Evolutionary conservation across 371 early-diverging fungal genomes (phyloP), one percentile per base, ranked within the genome.

Genomic region (Globomyces sp.): DNA sequence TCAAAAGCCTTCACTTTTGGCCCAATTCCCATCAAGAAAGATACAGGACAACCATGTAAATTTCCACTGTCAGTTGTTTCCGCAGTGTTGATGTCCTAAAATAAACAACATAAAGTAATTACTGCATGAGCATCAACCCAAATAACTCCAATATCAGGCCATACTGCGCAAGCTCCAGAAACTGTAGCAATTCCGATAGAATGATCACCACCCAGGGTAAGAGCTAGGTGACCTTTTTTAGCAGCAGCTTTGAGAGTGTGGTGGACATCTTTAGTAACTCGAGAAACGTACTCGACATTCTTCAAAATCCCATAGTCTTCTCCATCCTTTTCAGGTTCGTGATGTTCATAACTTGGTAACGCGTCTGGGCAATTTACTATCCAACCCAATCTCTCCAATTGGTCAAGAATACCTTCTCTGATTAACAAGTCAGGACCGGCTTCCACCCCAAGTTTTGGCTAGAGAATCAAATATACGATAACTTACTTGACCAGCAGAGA

Each of bases 71-170:
- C 83, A 4, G 95, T 93, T 36, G 89, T 82, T 44, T 80, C 87
- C n/a, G 93, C 92, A 24, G 97, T 94, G 82, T 98, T 98, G 82
- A 97, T 95, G 77, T 96, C 95, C 37, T 52, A 24, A 24, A 42
- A 57, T 48, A 11, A 4, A 43, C 82, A 87, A 24, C 24, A 24
- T 24, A 24, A 24, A 24, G 24, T 24, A 24, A 24, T 82, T 85
- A 92, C 93, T 57, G 94, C 92, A 72, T 98, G 97, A 24, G 96
- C 96, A 75, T 98, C 96, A 5, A 98, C 89, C 98, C 97, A 98
- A 64, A 98, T 85, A 65, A 98, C 87, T 65, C 94, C 92, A 43
- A 96, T 84, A 64, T 95, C 85, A 65, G 86, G 84, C 78, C 96
- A 84, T 34, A 89, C 91, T 6, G 84, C 72, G 39, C 92, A 79